Base-by-base conservation (phyloP, 768 basidiomycete species). In the Austroboletus festivus region DNA sequence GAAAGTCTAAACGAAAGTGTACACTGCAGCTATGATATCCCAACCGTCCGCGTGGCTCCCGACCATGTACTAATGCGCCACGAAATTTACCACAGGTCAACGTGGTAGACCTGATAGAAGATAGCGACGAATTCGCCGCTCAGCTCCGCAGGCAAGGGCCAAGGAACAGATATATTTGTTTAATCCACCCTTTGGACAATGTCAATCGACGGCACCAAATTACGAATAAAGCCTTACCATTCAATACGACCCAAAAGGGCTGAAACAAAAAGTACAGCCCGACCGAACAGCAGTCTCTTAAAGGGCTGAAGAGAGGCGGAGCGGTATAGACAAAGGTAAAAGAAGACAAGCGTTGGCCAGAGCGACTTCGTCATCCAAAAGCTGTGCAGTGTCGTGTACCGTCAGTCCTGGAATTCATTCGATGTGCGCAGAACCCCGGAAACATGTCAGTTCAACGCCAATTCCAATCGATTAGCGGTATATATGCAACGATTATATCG, bases 311-410 rank as follows among this genome's bases (percentile, higher is more conserved):
- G 31, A 24, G 10, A 24, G 21, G 31, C 18, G 20, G 21, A 34
- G 24, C 8, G 38, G n/a, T 7, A 18, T 26, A 20, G 12, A 45
- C 28, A 20, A 26, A 7, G 24, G 38, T 9, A n/a, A 13, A 23
- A n/a, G 31, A 9, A 22, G 20, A 40, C 6, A 26, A 44, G 24
- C 4, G 44, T 40, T 19, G 19, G 46, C 15, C 24, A 35, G 30
- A 45, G 28, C 16, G 46, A 42, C 40, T 38, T 42, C 50, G 45
- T 43, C 47, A 42, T 59, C 46, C 38, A 44, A 50, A 67, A 28
- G 59, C 63, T 57, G 65, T 64, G 65, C 52, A 54, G 30, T 28
- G 48, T 47, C 50, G 45, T 57, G 48, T 22, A 41, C 45, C 23
- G 37, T 43, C 38, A 21, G 34, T 33, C 40, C 34, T 46, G 48